Conservation (phyloP, 2,329 filamentous ascomycete genomes). For the Aspergillus unguis region DNA sequence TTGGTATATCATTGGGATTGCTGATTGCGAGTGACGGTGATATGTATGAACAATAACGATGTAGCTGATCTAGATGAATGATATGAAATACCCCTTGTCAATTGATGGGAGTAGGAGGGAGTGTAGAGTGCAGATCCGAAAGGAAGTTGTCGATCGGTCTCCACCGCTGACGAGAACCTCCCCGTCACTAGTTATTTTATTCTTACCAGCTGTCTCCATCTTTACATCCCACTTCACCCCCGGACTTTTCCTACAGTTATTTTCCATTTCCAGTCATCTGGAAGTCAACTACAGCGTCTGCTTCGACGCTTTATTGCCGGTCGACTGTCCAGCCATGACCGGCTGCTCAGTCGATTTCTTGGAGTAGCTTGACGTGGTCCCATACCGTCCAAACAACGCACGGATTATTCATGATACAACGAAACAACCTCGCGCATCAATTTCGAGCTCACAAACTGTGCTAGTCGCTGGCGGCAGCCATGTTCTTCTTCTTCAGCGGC, state of each 20-base stretch:
- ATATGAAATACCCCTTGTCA: too few relatives aligned
- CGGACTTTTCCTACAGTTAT: not conserved
- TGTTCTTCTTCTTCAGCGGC: conserved; percentile 35
- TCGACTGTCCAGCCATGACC: conserved; percentile 10
- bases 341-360: conserved; percentile 8
- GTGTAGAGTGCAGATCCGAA: not conserved
- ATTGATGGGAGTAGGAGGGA: not conserved
- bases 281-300: not conserved
- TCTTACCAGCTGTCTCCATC: not conserved
- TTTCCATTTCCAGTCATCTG: not conserved
- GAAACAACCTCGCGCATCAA: not conserved
- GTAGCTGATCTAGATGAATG: too few relatives aligned
- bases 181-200: too few relatives aligned
- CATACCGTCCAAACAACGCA: not conserved
- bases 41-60: not conserved
- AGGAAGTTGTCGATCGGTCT: too few relatives aligned
- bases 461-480: conserved; percentile 17
- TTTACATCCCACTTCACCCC: not conserved
- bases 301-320: not conserved
- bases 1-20: conserved; percentile 34
- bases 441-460: not conserved
- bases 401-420: not conserved
- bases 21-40: conserved; percentile 18
- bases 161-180: too few relatives aligned
- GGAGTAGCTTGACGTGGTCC: not conserved